phyloP scores from a whole-genome alignment of 805 yeast species.

The Spathaspora boniae region DNA sequence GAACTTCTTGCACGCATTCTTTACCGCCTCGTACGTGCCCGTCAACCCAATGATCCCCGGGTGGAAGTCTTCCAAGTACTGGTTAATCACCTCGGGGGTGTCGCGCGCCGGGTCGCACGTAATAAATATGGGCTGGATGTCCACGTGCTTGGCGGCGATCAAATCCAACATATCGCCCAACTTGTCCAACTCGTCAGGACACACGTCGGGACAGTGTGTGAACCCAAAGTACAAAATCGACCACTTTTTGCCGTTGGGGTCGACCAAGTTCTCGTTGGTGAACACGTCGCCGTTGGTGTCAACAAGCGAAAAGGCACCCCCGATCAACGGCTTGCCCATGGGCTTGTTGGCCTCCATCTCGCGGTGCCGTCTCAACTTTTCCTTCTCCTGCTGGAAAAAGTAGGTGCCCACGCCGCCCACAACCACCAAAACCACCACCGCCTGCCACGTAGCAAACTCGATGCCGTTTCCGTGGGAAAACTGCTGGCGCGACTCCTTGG shows the following conservation, averaged over 20 bases:
- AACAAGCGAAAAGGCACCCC: slow-evolving; percentile 77
- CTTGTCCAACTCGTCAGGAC: slow-evolving; percentile 96
- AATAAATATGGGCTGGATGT: slow-evolving; percentile 82
- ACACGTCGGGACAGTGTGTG: slow-evolving; percentile 96
- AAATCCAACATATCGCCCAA: slow-evolving; percentile 68
- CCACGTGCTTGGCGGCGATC: slow-evolving; percentile 54
- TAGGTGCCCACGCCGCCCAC: slow-evolving; percentile 72
- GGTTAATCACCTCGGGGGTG: slow-evolving; percentile 77
- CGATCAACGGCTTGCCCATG: slow-evolving; percentile 87
- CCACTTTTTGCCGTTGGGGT: slow-evolving; percentile 52
- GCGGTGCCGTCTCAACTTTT: slow-evolving; percentile 65
- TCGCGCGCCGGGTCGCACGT: slow-evolving; percentile 98
- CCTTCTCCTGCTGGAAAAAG: slow-evolving; percentile 73
- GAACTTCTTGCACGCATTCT: slow-evolving; percentile 80
- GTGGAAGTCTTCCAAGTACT: slow-evolving; percentile 85
- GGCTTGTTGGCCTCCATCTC: slow-evolving; percentile 86
- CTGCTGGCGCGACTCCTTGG: slow-evolving; percentile 29
- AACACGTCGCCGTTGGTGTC: slow-evolving; percentile 72
- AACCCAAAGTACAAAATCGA: slow-evolving; percentile 92
- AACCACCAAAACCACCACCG: slow-evolving; percentile 59
- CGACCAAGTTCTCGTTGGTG: slow-evolving; percentile 72
- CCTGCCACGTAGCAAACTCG: slow-evolving; percentile 85
- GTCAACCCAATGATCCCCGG: slow-evolving; percentile 87
- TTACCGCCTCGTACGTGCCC: slow-evolving; percentile 83
- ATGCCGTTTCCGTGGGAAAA: slow-evolving; percentile 42